Evolutionary conservation across 805 yeast species (phyloP).

Genomic region (Wickerhamiella azymoides): DNA sequence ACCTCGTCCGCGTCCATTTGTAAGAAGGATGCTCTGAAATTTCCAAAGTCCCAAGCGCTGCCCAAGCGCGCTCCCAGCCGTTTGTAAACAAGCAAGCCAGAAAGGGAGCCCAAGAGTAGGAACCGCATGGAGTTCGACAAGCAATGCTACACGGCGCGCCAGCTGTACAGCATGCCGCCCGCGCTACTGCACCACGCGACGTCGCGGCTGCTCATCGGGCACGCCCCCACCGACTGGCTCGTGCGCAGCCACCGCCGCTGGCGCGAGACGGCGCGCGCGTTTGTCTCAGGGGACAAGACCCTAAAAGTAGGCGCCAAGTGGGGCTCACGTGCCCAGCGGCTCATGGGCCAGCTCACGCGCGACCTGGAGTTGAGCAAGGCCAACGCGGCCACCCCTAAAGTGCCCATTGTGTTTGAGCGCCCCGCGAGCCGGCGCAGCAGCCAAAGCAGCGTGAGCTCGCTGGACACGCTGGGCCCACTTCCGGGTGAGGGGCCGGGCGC

Average conservation of each 20-base stretch:
- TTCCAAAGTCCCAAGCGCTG: background rate
- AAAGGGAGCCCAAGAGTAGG: no score
- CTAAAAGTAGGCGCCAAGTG: background rate
- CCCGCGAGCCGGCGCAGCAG: no score
- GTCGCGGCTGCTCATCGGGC: slow-evolving; percentile 23
- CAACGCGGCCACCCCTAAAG: no score
- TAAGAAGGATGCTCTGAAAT: no score
- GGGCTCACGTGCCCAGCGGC: background rate
- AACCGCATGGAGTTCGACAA: slow-evolving; percentile 8
- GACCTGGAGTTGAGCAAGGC: background rate
- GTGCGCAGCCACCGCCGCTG: slow-evolving; percentile 1
- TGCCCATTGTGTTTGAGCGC: no score
- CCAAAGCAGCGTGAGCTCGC: no score
- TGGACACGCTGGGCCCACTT: no score
- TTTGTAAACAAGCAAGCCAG: no score
- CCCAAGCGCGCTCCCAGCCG: no score
- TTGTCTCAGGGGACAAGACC: background rate
- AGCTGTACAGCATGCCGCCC: slow-evolving; percentile 21
- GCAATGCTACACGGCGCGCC: slow-evolving; percentile 23
- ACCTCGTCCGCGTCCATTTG: slow-evolving; percentile 3
- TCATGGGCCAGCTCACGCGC: background rate
- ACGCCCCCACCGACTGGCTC: slow-evolving; percentile 19
- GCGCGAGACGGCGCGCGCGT: background rate
- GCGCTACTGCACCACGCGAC: slow-evolving; percentile 21
- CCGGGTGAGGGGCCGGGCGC: no score